phyloP scores from a whole-genome alignment of 768 basidiomycete genomes.

The Suillus hirtellus region DNA sequence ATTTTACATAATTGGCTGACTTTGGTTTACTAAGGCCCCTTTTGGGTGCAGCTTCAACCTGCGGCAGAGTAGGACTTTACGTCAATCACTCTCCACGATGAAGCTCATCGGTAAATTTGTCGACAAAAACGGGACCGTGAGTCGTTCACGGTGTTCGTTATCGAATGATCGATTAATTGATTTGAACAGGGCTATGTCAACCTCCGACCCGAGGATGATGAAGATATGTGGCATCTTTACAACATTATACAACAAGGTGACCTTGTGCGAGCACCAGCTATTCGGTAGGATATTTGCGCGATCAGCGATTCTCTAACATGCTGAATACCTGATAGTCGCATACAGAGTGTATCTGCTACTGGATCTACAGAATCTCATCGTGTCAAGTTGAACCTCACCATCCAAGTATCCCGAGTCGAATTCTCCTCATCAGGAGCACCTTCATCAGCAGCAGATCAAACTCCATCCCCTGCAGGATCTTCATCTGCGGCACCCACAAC shows the following conservation, averaged over 20 bases:
- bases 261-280: constrained; percentile 78
- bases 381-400: constrained; percentile 79
- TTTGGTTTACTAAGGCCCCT: not conserved
- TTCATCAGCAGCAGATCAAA: constrained; percentile 48
- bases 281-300: constrained; percentile 52
- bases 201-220: constrained; percentile 95
- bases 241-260: constrained; percentile 94
- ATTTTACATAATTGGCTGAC: too few species aligned
- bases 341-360: constrained; percentile 87
- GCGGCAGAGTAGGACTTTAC: not conserved
- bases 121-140: constrained; percentile 80
- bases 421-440: constrained; percentile 73
- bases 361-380: constrained; percentile 94
- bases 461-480: constrained; percentile 24
- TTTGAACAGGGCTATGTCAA: constrained; percentile 80
- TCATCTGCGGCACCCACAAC: constrained; percentile 35
- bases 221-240: constrained; percentile 99
- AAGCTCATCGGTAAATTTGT: constrained; percentile 82
- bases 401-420: constrained; percentile 75
- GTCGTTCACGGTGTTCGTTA: constrained; percentile 27
- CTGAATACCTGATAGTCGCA: constrained; percentile 52
- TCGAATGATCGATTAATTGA: constrained; percentile 21
- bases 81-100: constrained; percentile 48
- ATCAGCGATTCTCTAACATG: constrained; percentile 6
- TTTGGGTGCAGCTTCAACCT: not conserved